phyloP scores from a whole-genome alignment of 768 basidiomycete species.

The Multifurca ochricompacta region DNA sequence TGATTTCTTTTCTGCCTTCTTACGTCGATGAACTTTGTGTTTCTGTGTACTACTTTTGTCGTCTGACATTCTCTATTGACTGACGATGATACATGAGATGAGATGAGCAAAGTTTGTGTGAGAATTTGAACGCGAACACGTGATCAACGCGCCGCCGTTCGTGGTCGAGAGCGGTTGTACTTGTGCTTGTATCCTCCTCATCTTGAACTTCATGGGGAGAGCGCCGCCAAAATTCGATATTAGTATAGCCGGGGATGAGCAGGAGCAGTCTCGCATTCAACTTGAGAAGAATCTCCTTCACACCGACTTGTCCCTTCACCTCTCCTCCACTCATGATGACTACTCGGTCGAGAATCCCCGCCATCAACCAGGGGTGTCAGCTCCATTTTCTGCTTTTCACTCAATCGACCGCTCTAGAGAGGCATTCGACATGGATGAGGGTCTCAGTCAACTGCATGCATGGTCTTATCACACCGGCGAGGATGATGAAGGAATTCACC shows the following conservation, averaged over 20 bases:
- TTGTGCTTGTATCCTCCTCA: neutral
- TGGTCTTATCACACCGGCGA: constrained; percentile 40
- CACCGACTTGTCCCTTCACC: constrained; percentile 63
- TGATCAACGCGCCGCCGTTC: constrained; percentile 14
- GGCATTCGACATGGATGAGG: constrained; percentile 45
- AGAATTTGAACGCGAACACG: constrained; percentile 16
- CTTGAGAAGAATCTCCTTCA: constrained; percentile 73
- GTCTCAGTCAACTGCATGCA: constrained; percentile 28
- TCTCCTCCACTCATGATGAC: constrained; percentile 45
- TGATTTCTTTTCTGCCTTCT: constrained; percentile 70
- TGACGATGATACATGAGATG: too few relatives aligned
- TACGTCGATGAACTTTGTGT: constrained; percentile 77
- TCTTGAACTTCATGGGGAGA: neutral
- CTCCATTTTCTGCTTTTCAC: constrained; percentile 46
- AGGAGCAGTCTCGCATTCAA: constrained; percentile 67
- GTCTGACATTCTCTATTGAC: constrained; percentile 38
- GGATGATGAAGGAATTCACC: constrained; percentile 58
- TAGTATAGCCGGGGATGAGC: constrained; percentile 63
- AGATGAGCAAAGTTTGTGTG: too few relatives aligned
- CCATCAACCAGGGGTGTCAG: constrained; percentile 49
- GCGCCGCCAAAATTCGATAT: constrained; percentile 30
- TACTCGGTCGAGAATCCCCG: constrained; percentile 62
- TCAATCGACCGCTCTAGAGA: constrained; percentile 57
- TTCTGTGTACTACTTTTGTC: too few relatives aligned
- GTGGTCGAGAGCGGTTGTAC: neutral